Conservation (phyloP, 1,284 basidiomycete species). For the Cutaneotrichosporon spelunceum region DNA sequence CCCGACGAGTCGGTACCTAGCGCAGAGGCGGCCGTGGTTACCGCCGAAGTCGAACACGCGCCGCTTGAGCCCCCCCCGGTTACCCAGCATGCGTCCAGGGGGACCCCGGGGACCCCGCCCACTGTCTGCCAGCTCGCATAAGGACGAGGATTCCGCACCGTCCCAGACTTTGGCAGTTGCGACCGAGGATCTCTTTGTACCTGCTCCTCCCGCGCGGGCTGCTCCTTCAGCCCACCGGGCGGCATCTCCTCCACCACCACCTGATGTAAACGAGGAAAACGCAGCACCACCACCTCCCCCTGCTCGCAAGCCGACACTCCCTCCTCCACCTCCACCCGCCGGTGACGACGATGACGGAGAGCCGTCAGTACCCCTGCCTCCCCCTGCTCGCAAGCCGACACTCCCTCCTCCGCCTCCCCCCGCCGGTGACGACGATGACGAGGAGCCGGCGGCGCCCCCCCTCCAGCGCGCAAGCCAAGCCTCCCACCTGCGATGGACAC, state of each 20-base stretch:
- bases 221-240: not conserved
- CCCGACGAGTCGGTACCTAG: not conserved
- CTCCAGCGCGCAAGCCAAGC: constrained; percentile 17
- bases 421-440: not conserved
- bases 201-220: not conserved
- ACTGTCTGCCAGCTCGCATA: not conserved
- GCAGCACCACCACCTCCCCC: constrained; percentile 12
- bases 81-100: not conserved
- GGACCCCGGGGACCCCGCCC: not conserved
- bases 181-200: not conserved
- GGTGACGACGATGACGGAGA: not conserved
- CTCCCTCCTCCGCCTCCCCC: not conserved
- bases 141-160: not conserved
- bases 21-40: not conserved
- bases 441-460: not conserved
- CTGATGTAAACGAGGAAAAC: constrained; percentile 13
- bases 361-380: constrained; percentile 5
- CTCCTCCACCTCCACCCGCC: not conserved
- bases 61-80: not conserved
- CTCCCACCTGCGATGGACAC: constrained; percentile 7
- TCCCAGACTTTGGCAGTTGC: not conserved
- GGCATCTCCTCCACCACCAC: not conserved
- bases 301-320: not conserved
- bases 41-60: not conserved
- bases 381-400: constrained; percentile 2